These are phyloP conservation scores for Blumeria graminis DNA, from an alignment of 2,329 filamentous ascomycete genomes.

Conservation along the genomic window DNA sequence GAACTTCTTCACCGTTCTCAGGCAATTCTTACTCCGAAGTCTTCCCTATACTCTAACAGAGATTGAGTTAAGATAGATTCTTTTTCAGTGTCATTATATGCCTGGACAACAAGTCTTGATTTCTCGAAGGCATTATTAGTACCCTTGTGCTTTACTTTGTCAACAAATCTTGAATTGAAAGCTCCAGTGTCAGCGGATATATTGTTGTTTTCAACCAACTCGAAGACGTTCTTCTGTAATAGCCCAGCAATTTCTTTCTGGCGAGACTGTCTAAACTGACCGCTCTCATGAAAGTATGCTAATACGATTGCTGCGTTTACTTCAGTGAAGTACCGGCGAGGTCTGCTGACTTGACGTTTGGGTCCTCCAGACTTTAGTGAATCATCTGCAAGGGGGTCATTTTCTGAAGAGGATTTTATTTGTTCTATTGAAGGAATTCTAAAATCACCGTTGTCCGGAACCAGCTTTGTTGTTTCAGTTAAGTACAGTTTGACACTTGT, in stretches of 20 bases:
- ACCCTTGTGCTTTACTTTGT: slow-evolving; percentile 4
- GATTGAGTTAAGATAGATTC: slow-evolving; percentile 4
- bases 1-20: too few species aligned
- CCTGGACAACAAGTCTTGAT: slow-evolving; percentile 5
- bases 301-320: not conserved
- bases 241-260: not conserved
- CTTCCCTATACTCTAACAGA: too few species aligned
- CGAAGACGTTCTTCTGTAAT: slow-evolving; percentile 1
- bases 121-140: slow-evolving; percentile 4
- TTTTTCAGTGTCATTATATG: slow-evolving; percentile 4
- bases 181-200: not conserved
- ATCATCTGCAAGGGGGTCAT: too few species aligned
- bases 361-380: not conserved
- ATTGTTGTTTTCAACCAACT: not conserved
- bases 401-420: too few species aligned
- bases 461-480: too few species aligned
- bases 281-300: not conserved
- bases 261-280: not conserved
- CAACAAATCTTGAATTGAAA: slow-evolving; percentile 5
- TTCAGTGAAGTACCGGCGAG: not conserved
- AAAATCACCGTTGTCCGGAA: too few species aligned
- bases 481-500: not conserved
- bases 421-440: too few species aligned
- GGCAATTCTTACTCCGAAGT: too few species aligned
- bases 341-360: not conserved